Base-by-base conservation (phyloP, 352 stramenopile species). In the Halophytophthora polymorphica region DNA sequence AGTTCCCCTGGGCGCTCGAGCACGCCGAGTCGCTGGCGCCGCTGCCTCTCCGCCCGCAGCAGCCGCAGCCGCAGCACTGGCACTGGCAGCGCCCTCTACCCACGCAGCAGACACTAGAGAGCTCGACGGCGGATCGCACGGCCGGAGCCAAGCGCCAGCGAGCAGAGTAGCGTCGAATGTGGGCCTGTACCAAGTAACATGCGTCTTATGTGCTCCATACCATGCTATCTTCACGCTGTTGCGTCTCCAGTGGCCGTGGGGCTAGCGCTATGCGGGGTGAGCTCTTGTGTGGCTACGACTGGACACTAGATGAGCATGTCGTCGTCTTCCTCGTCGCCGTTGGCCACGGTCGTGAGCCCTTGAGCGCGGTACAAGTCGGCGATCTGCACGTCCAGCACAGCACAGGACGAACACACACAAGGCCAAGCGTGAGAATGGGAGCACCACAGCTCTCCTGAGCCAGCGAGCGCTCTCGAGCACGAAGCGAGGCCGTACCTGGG, bases 241-340 rank as follows among this genome's bases (percentile, higher is more conserved):
- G 36, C 19, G 43, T 64, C 56, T 33, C 19, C 44, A 47, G 17
- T 64, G 12, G 19, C 42, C 31, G 39, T 42, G 31, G 19, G n/a
- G n/a, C n/a, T n/a, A n/a, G n/a, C n/a, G n/a, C n/a, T n/a, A n/a
- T n/a, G n/a, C n/a, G n/a, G n/a, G n/a, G n/a, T n/a, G n/a, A n/a
- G n/a, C n/a, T n/a, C n/a, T n/a, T n/a, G n/a, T n/a, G n/a, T n/a
- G n/a, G n/a, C n/a, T n/a, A n/a, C n/a, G n/a, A n/a, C n/a, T n/a
- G n/a, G n/a, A n/a, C n/a, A n/a, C 56, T 88, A 91, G 55, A 91
- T 88, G 33, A 91, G 72, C 70, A 90, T 86, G 54, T 88, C 77
- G 29, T 84, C 75, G 19, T 82, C 80, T n/a, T 87, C 81, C 17
- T 87, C 81, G 13, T 92, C 79, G 7, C 60, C 77, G 17, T 72